Conservation (phyloP, 164 flowering plant genomes). For the Umbellularia californica region DNA sequence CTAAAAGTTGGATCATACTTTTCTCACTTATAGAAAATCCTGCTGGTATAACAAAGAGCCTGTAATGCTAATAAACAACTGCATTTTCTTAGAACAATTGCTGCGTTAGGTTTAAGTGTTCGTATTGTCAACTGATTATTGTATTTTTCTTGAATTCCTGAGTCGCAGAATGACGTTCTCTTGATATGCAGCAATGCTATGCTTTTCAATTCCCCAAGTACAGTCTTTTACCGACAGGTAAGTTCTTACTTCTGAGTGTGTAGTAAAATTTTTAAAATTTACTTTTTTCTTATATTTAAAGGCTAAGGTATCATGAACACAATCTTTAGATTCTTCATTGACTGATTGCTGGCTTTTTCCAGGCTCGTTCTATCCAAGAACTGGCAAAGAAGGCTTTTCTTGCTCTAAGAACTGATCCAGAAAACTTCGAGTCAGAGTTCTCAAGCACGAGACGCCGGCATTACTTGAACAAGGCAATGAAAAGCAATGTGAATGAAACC, state of each 20-base stretch:
- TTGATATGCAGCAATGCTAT: conserved; percentile 65
- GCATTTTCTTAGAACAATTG: too few species aligned
- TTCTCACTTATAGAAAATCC: too few species aligned
- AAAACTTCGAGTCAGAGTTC: conserved; percentile 41
- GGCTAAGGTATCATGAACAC: too few species aligned
- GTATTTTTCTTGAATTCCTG: conserved; percentile 1
- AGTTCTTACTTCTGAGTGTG: neutral
- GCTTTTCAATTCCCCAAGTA: conserved; percentile 58
- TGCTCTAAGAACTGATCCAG: conserved; percentile 50
- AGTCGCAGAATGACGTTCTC: conserved; percentile 57
- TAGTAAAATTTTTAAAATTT: too few species aligned
- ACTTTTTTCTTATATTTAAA: too few species aligned
- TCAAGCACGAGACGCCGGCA: conserved; percentile 32
- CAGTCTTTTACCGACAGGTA: conserved; percentile 67
- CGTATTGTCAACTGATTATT: neutral
- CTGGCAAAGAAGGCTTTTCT: conserved; percentile 54
- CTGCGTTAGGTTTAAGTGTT: too few species aligned
- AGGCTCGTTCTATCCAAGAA: conserved; percentile 66
- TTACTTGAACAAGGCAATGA: conserved; percentile 10
- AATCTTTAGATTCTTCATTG: too few species aligned
- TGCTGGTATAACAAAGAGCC: too few species aligned
- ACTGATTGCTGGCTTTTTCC: conserved; percentile 7
- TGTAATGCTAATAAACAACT: too few species aligned
- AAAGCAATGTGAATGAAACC: conserved; percentile 5
- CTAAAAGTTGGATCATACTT: too few species aligned